Base-by-base conservation (phyloP, 2,329 filamentous ascomycete species). In the Trichoderma endophyticum region DNA sequence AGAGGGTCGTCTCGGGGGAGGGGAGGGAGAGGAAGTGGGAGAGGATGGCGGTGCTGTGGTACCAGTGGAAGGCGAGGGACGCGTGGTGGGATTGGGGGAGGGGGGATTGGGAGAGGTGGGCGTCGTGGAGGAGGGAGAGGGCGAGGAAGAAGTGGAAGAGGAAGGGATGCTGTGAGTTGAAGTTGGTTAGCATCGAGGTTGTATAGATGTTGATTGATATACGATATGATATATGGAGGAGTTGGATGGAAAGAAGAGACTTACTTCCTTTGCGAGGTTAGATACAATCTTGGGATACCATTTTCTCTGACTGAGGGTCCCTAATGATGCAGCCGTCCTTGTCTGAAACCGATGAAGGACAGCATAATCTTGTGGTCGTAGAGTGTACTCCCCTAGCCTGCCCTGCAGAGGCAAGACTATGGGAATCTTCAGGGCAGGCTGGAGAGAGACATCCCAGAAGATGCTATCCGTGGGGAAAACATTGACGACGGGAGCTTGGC, bases 91-190 rank as follows among this genome's bases (percentile, higher is more conserved):
- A 77, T n/a, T 74, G 24, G 65, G 73, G 11, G 26, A 43, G 65
- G 71, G 56, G 6, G 2, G 74, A 14, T 12, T 8, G 75, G 14
- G 75, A 74, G 51, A 86, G 77, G 73, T 84, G 80, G 6, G 84
- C 81, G 73, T 89, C 87, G 74, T 90, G 88, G 73, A 87, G 83
- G 4, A 86, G 77, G 3, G 87, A 85, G 26, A 89, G 75, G 24
- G 85, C 82, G 34, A 89, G 79, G 21, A 88, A 81, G 61, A 85
- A 80, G 76, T 90, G 88, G 79, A 88, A 84, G 6, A 90, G 80
- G 70, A 86, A 89, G 0, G 85, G 82, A 63, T 87, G 80, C 85
- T 86, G 36, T 3, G 30, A 54, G 14, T 7, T 61, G 0, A 32
- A 32, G 67, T 70, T 21, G 73, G 68, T 43, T 24, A 73, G 61